A percentile compares a stretch with the other conserved stretches of the same genome.
Conservation (phyloP, 129 eudicot genomes). For the Calendula officinalis region DNA sequence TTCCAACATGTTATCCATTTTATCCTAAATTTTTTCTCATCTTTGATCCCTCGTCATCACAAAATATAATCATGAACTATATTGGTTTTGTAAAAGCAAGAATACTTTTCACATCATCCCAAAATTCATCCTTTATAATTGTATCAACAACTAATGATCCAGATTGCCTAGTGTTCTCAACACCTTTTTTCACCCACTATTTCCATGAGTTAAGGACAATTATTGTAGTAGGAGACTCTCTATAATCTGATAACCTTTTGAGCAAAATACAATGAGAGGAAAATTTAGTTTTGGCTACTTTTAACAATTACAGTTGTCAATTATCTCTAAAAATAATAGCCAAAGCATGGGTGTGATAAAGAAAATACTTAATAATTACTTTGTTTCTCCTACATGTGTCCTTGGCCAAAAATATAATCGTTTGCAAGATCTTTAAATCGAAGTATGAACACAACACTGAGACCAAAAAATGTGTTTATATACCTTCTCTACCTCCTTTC, state of each 20-base stretch:
- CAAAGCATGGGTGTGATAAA: conserved; percentile 1
- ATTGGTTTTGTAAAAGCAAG: conserved; percentile 4
- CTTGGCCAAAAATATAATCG: conserved; percentile 8
- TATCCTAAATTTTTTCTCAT: conserved; percentile 3
- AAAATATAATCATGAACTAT: conserved; percentile 6
- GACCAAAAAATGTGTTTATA: conserved; percentile 25
- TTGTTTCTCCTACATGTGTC: conserved; percentile 6
- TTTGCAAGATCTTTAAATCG: conserved; percentile 16
- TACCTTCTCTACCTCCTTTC: conserved; percentile 19
- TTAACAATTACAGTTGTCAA: background rate
- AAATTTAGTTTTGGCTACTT: conserved; percentile 19
- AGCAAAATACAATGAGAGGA: conserved; percentile 12
- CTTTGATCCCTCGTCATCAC: background rate
- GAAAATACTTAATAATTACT: background rate
- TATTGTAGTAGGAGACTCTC: conserved; percentile 11
- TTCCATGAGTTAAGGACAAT: conserved; percentile 7
- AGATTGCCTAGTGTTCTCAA: background rate
- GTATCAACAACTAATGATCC: background rate
- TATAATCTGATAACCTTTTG: background rate
- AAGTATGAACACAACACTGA: conserved; percentile 20
- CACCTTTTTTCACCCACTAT: conserved; percentile 19
- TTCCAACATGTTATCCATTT: conserved; percentile 12
- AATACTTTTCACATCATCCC: conserved; percentile 6
- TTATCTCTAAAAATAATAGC: conserved; percentile 14
- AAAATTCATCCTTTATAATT: conserved; percentile 1